phyloP scores from a whole-genome alignment of 75 land plant genomes.

The Pinus taeda region DNA sequence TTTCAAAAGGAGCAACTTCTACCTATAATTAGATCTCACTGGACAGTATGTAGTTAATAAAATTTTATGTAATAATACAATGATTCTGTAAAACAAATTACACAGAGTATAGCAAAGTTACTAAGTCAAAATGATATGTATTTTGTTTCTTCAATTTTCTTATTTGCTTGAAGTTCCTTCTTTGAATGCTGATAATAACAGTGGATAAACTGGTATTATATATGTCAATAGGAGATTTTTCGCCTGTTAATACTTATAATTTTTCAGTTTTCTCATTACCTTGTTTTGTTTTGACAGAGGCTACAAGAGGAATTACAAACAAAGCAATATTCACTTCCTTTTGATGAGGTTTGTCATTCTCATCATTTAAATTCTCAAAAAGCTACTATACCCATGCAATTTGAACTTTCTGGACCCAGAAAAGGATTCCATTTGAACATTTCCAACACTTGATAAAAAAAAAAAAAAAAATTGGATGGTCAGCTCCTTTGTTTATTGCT shows the following conservation, averaged over 20 bases:
- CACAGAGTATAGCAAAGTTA: background rate
- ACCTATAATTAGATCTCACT: background rate
- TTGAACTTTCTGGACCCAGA: background rate
- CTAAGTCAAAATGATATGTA: background rate
- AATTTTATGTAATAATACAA: background rate
- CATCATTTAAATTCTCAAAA: background rate
- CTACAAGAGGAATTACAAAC: conserved; percentile 71
- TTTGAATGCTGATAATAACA: background rate
- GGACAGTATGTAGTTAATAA: background rate
- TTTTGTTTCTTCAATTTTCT: background rate
- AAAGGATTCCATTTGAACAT: background rate
- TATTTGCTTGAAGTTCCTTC: background rate
- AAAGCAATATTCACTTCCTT: conserved; percentile 80
- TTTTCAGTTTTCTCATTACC: conserved; percentile 7
- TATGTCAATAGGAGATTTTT: background rate
- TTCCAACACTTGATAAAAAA: background rate
- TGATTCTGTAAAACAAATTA: background rate
- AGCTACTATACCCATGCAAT: background rate
- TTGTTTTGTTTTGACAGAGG: conserved; percentile 42
- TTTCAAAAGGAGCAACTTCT: background rate
- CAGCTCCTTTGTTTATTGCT: background rate
- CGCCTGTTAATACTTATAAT: background rate
- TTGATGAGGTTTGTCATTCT: conserved; percentile 73
- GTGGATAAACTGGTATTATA: background rate
- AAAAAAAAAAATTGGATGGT: too few species aligned